Conservation (phyloP, 441 rosid species). For the Cnidoscolus chayamansa region DNA sequence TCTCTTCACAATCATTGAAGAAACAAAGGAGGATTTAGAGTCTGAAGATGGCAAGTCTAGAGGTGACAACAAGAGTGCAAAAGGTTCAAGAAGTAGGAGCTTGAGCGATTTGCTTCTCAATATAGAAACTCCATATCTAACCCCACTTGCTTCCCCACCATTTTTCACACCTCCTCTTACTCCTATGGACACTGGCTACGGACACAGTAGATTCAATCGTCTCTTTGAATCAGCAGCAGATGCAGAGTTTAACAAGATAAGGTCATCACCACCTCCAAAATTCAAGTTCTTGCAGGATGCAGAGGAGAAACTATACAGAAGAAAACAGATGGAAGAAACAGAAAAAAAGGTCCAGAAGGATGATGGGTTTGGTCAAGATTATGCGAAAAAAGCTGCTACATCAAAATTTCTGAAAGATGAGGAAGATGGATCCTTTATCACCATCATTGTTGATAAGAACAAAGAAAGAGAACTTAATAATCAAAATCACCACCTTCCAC, state of each 20-base stretch:
- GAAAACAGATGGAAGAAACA: constrained; percentile 38
- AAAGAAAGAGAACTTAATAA: constrained; percentile 31
- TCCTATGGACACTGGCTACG: constrained; percentile 33
- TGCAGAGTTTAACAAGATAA: constrained; percentile 67
- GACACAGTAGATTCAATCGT: constrained; percentile 17
- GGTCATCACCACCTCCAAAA: constrained; percentile 74
- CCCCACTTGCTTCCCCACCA: constrained; percentile 86
- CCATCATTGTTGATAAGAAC: constrained; percentile 46
- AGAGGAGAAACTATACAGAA: constrained; percentile 69
- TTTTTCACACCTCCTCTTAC: constrained; percentile 85
- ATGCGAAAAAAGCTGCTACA: constrained; percentile 21
- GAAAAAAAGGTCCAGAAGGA: constrained; percentile 24
- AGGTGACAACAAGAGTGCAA: constrained; percentile 35
- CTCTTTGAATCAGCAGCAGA: constrained; percentile 57
- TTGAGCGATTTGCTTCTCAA: constrained; percentile 63
- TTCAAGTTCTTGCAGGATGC: constrained; percentile 92
- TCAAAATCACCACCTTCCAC: constrained; percentile 26
- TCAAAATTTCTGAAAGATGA: constrained; percentile 36
- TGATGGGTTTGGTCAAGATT: constrained; percentile 24
- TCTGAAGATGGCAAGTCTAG: constrained; percentile 66
- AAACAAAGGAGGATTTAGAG: constrained; percentile 89
- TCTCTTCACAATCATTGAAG: constrained; percentile 80
- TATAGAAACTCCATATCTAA: constrained; percentile 76
- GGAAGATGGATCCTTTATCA: constrained; percentile 54
- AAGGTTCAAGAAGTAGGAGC: constrained; percentile 56